Conservation (phyloP, 192 early-diverging fungal genomes). For the Haplosporangium gracile region DNA sequence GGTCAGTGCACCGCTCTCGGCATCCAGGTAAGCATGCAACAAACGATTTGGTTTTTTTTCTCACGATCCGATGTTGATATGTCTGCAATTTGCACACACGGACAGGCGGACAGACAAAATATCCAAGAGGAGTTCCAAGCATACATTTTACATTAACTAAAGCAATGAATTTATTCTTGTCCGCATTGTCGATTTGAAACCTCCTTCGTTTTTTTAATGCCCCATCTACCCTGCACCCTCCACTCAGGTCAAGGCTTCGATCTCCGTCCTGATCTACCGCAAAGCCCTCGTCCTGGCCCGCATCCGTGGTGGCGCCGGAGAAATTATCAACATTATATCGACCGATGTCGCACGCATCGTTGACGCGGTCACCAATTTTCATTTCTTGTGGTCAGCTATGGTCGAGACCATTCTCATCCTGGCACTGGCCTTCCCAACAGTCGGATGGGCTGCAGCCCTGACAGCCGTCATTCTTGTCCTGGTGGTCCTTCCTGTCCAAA, state of each 20-base stretch:
- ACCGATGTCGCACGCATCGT: constrained; percentile 73
- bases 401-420: constrained; percentile 65
- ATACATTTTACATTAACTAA: not conserved
- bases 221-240: not conserved
- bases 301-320: constrained; percentile 73
- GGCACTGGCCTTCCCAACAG: constrained; percentile 61
- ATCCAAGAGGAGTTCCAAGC: not conserved
- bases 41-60: constrained; percentile 4
- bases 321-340: constrained; percentile 77
- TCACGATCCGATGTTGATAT: not conserved
- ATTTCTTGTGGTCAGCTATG: constrained; percentile 73
- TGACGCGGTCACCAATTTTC: constrained; percentile 71
- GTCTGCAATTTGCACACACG: not conserved
- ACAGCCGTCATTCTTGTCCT: constrained; percentile 62
- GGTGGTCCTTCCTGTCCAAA: constrained; percentile 69
- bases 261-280: constrained; percentile 76
- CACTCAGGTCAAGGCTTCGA: constrained; percentile 63
- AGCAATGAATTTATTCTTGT: not conserved
- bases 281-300: constrained; percentile 71
- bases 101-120: not conserved
- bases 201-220: not conserved
- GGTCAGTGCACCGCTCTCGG: constrained; percentile 41
- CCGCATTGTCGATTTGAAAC: constrained; percentile 3
- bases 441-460: constrained; percentile 56
- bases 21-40: constrained; percentile 20